Conservation (phyloP, 2,329 filamentous ascomycete genomes). For the Fusarium sulawesiense region DNA sequence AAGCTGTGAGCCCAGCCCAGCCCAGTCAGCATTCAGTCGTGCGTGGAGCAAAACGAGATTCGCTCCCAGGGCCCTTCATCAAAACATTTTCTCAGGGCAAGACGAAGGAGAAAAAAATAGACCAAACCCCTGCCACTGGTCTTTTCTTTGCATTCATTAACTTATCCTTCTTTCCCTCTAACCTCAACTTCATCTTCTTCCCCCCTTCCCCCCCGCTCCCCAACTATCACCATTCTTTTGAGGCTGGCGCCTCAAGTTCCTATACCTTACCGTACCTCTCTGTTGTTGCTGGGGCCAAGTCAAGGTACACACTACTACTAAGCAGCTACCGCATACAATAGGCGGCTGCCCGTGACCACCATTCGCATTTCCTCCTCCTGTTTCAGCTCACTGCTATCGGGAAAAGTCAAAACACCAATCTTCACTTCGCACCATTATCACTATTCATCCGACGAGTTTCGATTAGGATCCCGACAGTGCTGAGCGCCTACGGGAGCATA, state of each 20-base stretch:
- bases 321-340: constrained; percentile 16
- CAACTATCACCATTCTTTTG: constrained; percentile 47
- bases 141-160: constrained; percentile 41
- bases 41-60: constrained; percentile 45
- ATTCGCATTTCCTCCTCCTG: constrained; percentile 44
- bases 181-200: constrained; percentile 39
- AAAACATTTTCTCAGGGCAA: constrained; percentile 44
- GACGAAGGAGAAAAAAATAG: constrained; percentile 35
- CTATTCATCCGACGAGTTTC: constrained; percentile 28
- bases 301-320: constrained; percentile 17
- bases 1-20: constrained; percentile 35
- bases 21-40: not conserved
- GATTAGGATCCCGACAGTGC: constrained; percentile 34
- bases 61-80: constrained; percentile 44
- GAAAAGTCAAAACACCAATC: constrained; percentile 38
- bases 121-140: constrained; percentile 35
- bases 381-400: constrained; percentile 46
- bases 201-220: constrained; percentile 34
- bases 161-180: constrained; percentile 40
- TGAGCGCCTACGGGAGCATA: constrained; percentile 39
- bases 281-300: constrained; percentile 45
- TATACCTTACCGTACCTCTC: constrained; percentile 20
- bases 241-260: constrained; percentile 50
- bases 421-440: constrained; percentile 27
- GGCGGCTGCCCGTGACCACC: constrained; percentile 45